Evolutionary conservation across 208 protist species (phyloP).

Genomic region (Angomonas desouzai): DNA sequence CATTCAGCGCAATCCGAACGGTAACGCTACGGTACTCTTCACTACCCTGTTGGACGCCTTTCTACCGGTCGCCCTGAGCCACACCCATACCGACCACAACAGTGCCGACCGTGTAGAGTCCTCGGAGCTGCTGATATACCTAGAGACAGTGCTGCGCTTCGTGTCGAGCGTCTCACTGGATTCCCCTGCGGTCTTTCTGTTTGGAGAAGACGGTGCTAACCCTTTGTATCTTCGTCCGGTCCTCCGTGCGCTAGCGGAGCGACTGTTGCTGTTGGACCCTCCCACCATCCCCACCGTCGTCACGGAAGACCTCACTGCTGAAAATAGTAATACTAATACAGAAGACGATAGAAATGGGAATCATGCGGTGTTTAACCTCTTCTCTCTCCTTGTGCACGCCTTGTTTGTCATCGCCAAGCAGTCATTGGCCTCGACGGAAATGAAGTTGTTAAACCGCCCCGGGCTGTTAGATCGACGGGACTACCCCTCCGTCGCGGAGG

Average conservation of each 20-base stretch:
- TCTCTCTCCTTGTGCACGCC: neutral
- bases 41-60: neutral
- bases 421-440: neutral
- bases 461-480: neutral
- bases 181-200: neutral
- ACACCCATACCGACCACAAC: neutral
- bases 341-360: neutral
- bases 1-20: neutral
- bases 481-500: neutral
- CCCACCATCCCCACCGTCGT: neutral
- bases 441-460: neutral
- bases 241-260: neutral
- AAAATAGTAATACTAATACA: neutral
- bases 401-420: slow-evolving; percentile 6
- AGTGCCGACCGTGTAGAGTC: neutral
- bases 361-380: neutral
- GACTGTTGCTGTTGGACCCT: neutral
- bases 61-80: neutral
- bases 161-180: neutral
- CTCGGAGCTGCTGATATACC: too few species aligned
- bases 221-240: neutral
- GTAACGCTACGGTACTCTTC: neutral
- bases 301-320: neutral
- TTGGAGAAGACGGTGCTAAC: too few species aligned
- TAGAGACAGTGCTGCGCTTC: neutral